Conservation (phyloP, 805 yeast species). For the Kazachstania martiniae region DNA sequence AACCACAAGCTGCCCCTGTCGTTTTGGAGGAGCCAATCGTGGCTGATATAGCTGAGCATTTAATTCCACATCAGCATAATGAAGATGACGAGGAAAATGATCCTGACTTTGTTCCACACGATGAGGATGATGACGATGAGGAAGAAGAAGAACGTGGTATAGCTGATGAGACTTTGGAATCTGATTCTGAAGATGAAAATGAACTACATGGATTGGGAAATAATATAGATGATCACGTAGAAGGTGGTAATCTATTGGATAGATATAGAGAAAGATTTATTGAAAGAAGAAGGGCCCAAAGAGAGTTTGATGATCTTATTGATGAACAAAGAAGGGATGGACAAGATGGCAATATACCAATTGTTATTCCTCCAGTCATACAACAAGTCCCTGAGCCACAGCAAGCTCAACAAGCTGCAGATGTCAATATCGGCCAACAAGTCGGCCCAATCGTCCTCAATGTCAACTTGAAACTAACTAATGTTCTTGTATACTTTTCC, state of each 20-base stretch:
- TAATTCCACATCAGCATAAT: slow-evolving; percentile 4
- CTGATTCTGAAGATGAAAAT: slow-evolving; percentile 2
- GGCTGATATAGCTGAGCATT: slow-evolving; percentile 10
- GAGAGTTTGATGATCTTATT: slow-evolving; percentile 15
- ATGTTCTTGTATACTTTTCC: slow-evolving; percentile 16
- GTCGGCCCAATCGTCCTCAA: slow-evolving; percentile 20
- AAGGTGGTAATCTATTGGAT: slow-evolving; percentile 8
- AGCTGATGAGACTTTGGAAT: slow-evolving; percentile 5
- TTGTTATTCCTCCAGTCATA: slow-evolving; percentile 1
- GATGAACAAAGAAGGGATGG: slow-evolving; percentile 9
- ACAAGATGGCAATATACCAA: no score
- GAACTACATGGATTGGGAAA: background rate
- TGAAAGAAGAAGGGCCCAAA: slow-evolving; percentile 17
- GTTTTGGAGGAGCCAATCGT: slow-evolving; percentile 1
- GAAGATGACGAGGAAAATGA: slow-evolving; percentile 23
- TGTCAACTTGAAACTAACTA: slow-evolving; percentile 14
- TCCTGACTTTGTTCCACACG: slow-evolving; percentile 16
- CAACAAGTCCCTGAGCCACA: slow-evolving; percentile 1
- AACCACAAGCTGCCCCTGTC: slow-evolving; percentile 3
- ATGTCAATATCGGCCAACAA: slow-evolving; percentile 8
- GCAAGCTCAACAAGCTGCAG: slow-evolving; percentile 2
- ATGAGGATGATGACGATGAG: slow-evolving; percentile 7
- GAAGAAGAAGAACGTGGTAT: slow-evolving; percentile 12
- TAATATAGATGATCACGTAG: background rate
- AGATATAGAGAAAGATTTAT: no score